A percentile compares a stretch with the other conserved stretches of the same genome.
Evolutionary conservation across 1,139 yeast genomes (phyloP).

Genomic region (Zygoascus meyerae): DNA sequence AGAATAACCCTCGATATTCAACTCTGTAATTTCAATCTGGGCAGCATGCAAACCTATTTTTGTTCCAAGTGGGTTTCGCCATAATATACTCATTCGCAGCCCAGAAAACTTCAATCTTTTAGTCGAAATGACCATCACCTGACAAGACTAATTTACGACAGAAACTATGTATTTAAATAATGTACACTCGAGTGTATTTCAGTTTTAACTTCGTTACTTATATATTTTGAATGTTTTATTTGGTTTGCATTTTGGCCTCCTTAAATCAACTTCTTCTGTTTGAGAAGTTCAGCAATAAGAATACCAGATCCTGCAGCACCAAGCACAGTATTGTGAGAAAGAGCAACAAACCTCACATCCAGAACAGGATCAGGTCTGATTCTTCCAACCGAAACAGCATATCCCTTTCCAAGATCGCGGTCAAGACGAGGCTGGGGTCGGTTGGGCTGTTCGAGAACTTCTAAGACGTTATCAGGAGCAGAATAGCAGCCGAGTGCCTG

Average conservation of each 20-base stretch:
- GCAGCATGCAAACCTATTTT: too few species aligned
- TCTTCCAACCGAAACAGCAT: slow-evolving; percentile 93
- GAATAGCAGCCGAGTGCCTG: slow-evolving; percentile 71
- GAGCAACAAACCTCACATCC: slow-evolving; percentile 91
- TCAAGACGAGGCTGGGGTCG: slow-evolving; percentile 98
- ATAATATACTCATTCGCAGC: too few species aligned
- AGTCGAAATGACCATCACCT: too few species aligned
- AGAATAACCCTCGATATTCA: too few species aligned
- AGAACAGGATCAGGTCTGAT: slow-evolving; percentile 87
- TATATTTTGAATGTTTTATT: neutral
- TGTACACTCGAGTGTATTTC: neutral
- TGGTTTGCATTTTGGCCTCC: neutral
- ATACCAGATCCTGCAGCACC: slow-evolving; percentile 99
- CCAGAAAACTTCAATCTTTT: too few species aligned
- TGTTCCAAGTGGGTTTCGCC: too few species aligned
- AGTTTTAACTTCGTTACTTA: neutral
- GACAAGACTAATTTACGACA: neutral
- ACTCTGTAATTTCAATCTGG: too few species aligned
- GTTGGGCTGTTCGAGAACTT: slow-evolving; percentile 82
- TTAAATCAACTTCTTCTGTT: slow-evolving; percentile 69
- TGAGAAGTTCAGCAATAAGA: slow-evolving; percentile 84
- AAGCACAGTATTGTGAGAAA: slow-evolving; percentile 92
- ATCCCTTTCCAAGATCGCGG: slow-evolving; percentile 92
- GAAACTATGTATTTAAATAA: neutral
- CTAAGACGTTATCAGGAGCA: slow-evolving; percentile 89